A percentile compares a stretch with the other conserved stretches of the same genome.
Conservation (phyloP, 768 basidiomycete genomes). For the Lentinula sp. region DNA sequence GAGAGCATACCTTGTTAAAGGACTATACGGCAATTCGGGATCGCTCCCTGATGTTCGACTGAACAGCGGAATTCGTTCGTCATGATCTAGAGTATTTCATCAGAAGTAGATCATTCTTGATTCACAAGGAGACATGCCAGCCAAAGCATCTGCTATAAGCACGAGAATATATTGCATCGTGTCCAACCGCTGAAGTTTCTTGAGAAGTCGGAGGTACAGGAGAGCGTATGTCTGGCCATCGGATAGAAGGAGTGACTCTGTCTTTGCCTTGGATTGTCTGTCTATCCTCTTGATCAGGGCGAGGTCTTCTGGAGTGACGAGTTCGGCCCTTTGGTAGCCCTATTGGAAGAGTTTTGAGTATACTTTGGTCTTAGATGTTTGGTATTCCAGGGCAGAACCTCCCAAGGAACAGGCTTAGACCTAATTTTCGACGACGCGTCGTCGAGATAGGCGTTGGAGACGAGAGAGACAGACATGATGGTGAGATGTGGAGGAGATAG, state of each 20-base stretch:
- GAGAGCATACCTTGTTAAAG: slow-evolving; percentile 59
- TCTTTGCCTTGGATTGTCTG: slow-evolving; percentile 67
- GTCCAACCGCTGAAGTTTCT: slow-evolving; percentile 75
- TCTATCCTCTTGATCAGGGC: slow-evolving; percentile 86
- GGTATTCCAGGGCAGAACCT: slow-evolving; percentile 43
- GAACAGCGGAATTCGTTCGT: slow-evolving; percentile 80
- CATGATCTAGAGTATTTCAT: slow-evolving; percentile 53
- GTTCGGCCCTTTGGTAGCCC: slow-evolving; percentile 93
- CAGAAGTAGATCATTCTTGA: not conserved
- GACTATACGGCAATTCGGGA: slow-evolving; percentile 73
- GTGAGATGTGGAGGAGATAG: not conserved
- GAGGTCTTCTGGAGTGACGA: slow-evolving; percentile 85
- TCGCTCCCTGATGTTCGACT: slow-evolving; percentile 54
- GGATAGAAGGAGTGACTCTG: slow-evolving; percentile 71
- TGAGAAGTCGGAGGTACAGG: slow-evolving; percentile 87
- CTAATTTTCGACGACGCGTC: slow-evolving; percentile 85
- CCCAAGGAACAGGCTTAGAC: slow-evolving; percentile 92
- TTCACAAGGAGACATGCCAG: slow-evolving; percentile 41
- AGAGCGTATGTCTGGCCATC: slow-evolving; percentile 80
- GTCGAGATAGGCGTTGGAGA: slow-evolving; percentile 80
- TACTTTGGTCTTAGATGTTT: not conserved
- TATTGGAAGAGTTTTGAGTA: slow-evolving; percentile 22
- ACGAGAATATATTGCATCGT: slow-evolving; percentile 86
- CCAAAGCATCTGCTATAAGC: slow-evolving; percentile 82
- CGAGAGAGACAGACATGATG: slow-evolving; percentile 67